phyloP scores from a whole-genome alignment of 306 rosid genomes.

The Cucurbita maxima region DNA sequence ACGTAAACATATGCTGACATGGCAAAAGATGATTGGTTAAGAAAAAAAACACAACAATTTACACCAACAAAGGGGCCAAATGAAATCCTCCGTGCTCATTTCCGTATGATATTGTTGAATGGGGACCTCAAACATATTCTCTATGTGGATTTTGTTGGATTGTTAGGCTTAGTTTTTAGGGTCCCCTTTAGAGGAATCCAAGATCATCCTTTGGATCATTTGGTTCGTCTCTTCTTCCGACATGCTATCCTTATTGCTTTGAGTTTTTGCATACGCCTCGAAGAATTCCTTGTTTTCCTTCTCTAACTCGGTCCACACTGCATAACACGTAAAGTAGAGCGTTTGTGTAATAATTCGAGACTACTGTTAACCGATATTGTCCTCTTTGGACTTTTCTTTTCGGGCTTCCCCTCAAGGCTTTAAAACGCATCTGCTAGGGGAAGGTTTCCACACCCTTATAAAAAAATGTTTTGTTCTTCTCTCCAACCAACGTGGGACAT shows the following conservation, averaged over 20 bases:
- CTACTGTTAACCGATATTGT: no score
- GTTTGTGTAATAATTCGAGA: no score
- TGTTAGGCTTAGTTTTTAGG: constrained; percentile 14
- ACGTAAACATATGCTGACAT: neutral
- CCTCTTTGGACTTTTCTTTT: no score
- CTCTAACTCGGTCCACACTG: constrained; percentile 91
- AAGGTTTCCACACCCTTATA: no score
- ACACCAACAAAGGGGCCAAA: neutral
- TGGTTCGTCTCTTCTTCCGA: constrained; percentile 78
- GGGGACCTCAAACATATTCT: neutral
- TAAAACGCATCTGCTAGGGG: no score
- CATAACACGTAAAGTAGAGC: neutral
- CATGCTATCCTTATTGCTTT: constrained; percentile 51
- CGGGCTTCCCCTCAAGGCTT: no score
- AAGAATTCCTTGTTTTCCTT: constrained; percentile 88
- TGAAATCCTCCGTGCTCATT: neutral
- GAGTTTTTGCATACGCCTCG: constrained; percentile 49
- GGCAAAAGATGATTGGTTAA: neutral
- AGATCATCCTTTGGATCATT: constrained; percentile 65
- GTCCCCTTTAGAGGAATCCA: constrained; percentile 26
- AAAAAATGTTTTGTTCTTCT: no score
- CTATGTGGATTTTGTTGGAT: neutral
- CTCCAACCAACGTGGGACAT: no score
- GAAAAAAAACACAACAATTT: neutral
- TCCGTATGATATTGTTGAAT: neutral